Evolutionary conservation across 306 rosid genomes (phyloP).

Genomic region (Lathyrus aphaca): DNA sequence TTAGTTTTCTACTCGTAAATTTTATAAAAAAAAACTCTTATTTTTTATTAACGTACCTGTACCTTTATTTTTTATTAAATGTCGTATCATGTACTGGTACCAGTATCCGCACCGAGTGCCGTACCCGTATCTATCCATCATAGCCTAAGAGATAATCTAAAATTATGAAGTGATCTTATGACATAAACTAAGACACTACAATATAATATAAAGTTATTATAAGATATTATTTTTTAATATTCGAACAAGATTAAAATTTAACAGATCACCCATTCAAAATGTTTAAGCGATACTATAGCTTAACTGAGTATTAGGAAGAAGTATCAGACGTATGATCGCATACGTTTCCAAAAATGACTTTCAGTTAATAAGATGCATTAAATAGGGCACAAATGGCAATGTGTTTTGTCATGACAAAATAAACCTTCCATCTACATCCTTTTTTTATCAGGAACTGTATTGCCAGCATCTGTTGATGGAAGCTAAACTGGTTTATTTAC

Average conservation of each 20-base stretch:
- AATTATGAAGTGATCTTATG: not conserved
- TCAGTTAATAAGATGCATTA: slow-evolving; percentile 19
- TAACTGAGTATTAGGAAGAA: slow-evolving; percentile 4
- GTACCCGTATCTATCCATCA: no score
- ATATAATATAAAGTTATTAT: not conserved
- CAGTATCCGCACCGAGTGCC: no score
- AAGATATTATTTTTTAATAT: not conserved
- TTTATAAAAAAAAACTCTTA: no score
- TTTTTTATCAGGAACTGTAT: slow-evolving; percentile 27
- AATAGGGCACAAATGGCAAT: slow-evolving; percentile 21
- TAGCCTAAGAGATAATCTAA: not conserved
- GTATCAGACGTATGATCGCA: slow-evolving; percentile 4
- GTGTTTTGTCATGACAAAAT: slow-evolving; percentile 18
- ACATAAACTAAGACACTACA: not conserved
- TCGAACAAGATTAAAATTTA: slow-evolving; percentile 10
- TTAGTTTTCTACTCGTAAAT: no score
- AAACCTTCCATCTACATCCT: not conserved
- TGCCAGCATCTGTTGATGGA: slow-evolving; percentile 27
- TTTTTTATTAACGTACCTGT: no score
- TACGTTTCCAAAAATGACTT: slow-evolving; percentile 14
- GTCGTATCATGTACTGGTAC: no score
- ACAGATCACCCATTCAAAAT: slow-evolving; percentile 32
- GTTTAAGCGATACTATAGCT: slow-evolving; percentile 21
- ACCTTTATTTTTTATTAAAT: no score
- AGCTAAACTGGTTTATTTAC: slow-evolving; percentile 45